Percentiles rank a stretch among this genome's conserved stretches.
Conservation (phyloP, 2,329 filamentous ascomycete species). For the Raffaelea arxii region DNA sequence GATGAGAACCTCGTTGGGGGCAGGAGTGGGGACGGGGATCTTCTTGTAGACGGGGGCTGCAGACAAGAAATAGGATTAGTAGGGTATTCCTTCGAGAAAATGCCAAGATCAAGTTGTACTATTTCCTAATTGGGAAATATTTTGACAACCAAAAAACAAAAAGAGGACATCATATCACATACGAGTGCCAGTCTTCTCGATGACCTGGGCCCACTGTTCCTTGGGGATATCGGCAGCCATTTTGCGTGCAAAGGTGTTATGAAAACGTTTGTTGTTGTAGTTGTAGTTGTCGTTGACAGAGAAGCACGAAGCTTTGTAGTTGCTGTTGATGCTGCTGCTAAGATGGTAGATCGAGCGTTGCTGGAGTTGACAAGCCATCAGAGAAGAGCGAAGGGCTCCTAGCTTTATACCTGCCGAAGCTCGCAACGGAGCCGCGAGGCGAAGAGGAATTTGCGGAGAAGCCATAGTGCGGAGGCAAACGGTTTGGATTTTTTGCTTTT, state of each 20-base stretch:
- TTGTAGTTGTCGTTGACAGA: neutral
- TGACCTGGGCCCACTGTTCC: slow-evolving; percentile 85
- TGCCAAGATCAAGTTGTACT: no score
- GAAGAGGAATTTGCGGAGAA: slow-evolving; percentile 2
- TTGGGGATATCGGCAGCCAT: slow-evolving; percentile 55
- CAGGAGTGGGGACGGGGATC: slow-evolving; percentile 67
- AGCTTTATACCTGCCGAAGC: slow-evolving; percentile 4
- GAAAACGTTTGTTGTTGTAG: neutral
- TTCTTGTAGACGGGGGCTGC: slow-evolving; percentile 53
- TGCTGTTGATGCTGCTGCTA: neutral
- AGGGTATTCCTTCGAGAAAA: no score
- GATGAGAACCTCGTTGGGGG: slow-evolving; percentile 18
- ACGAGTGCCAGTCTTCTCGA: slow-evolving; percentile 70
- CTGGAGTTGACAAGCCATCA: neutral
- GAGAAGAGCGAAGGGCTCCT: neutral
- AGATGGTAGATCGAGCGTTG: neutral
- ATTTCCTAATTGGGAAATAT: no score
- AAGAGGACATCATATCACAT: slow-evolving; percentile 21
- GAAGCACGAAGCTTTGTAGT: neutral
- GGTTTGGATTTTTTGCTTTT: neutral
- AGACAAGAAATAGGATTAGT: neutral
- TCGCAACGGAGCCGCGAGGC: neutral
- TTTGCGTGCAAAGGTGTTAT: slow-evolving; percentile 4
- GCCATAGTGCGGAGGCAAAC: neutral
- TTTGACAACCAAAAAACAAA: neutral